A percentile compares a stretch with the other conserved stretches of the same genome.
phyloP scores from a whole-genome alignment of 1,284 basidiomycete species.

The Hymenochaete sp. region DNA sequence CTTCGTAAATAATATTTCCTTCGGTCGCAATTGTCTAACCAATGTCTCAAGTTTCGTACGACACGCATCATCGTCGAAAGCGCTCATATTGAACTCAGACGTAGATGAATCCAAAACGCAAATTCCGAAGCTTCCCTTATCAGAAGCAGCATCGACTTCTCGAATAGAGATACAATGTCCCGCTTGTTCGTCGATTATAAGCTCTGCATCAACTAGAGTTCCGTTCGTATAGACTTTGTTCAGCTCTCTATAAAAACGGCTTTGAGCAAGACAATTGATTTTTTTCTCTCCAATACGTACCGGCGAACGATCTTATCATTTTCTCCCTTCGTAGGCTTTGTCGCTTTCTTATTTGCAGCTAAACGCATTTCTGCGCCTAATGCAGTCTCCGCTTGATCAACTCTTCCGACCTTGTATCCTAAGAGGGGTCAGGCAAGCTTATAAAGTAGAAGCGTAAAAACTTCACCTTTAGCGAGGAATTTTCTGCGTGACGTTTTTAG shows the following conservation, averaged over 20 bases:
- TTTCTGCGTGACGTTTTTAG: constrained; percentile 37
- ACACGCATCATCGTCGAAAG: constrained; percentile 89
- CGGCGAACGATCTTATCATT: constrained; percentile 78
- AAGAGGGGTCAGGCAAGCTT: constrained; percentile 4
- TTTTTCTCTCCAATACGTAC: constrained; percentile 25
- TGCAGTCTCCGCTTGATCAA: constrained; percentile 95
- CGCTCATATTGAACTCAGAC: constrained; percentile 88
- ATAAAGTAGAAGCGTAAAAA: neutral
- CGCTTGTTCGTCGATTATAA: constrained; percentile 89
- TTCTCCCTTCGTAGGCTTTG: constrained; percentile 31
- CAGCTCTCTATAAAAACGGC: constrained; percentile 59
- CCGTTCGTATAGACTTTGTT: constrained; percentile 96
- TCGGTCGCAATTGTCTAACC: constrained; percentile 86
- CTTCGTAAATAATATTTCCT: constrained; percentile 91
- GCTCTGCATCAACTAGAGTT: constrained; percentile 86
- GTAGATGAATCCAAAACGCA: constrained; percentile 96
- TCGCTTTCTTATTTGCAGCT: constrained; percentile 41
- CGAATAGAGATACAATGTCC: constrained; percentile 92
- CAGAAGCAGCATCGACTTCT: constrained; percentile 42
- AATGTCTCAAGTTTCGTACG: constrained; percentile 91
- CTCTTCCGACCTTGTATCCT: constrained; percentile 95
- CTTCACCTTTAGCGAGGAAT: constrained; percentile 68
- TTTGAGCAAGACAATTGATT: constrained; percentile 25
- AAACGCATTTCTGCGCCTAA: constrained; percentile 76
- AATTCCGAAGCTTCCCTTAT: constrained; percentile 68